Conservation (phyloP, 805 yeast genomes). For the Monosporozyma aerobia region DNA sequence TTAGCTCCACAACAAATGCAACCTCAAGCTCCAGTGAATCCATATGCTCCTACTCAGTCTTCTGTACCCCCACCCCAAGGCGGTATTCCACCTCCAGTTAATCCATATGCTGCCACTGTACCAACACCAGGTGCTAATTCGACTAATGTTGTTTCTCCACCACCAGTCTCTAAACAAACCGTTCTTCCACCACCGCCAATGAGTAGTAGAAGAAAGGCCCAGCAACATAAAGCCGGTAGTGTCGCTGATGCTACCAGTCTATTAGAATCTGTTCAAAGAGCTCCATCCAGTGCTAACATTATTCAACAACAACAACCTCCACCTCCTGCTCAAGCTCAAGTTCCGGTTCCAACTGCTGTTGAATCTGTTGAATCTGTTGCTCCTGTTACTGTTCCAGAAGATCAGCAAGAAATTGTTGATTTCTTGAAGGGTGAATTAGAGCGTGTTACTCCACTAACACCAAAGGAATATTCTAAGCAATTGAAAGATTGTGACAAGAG, state of each 20-base stretch:
- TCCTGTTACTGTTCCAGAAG: slow-evolving; percentile 40
- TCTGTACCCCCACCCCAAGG: slow-evolving; percentile 10
- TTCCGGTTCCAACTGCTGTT: slow-evolving; percentile 19
- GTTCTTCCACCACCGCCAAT: slow-evolving; percentile 26
- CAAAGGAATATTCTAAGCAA: slow-evolving; percentile 65
- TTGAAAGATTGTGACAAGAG: slow-evolving; percentile 76
- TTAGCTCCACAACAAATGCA: slow-evolving; percentile 17
- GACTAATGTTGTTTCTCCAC: slow-evolving; percentile 17
- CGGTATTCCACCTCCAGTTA: slow-evolving; percentile 14
- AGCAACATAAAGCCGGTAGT: slow-evolving; percentile 10
- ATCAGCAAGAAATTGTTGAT: slow-evolving; percentile 49
- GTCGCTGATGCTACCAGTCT: slow-evolving; percentile 18
- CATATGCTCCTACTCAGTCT: slow-evolving; percentile 29
- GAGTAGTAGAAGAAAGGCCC: slow-evolving; percentile 16
- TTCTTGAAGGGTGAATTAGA: slow-evolving; percentile 46
- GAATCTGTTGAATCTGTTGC: slow-evolving; percentile 16
- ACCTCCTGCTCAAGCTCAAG: slow-evolving; percentile 12
- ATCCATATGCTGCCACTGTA: slow-evolving; percentile 31
- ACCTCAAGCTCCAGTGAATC: slow-evolving; percentile 22
- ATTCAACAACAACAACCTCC: neutral
- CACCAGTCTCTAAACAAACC: slow-evolving; percentile 10
- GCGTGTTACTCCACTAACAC: slow-evolving; percentile 61
- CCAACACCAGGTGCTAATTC: slow-evolving; percentile 8
- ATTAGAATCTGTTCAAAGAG: slow-evolving; percentile 13
- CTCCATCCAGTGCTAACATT: neutral